Evolutionary conservation across 768 basidiomycete genomes (phyloP).

Genomic region (Lepiota subincarnata): DNA sequence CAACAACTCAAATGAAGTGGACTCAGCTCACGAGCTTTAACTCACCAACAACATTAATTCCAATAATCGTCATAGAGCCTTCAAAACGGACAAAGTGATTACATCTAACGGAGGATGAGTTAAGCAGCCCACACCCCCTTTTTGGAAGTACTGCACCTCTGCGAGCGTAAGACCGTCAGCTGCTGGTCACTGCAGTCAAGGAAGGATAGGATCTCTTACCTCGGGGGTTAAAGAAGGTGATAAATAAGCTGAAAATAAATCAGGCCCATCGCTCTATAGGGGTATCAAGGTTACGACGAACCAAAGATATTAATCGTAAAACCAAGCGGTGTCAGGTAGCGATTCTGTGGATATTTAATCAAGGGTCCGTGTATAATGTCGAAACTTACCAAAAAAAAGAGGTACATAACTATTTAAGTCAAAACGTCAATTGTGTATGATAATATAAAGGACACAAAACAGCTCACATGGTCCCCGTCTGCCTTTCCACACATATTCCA

Average conservation of each 20-base stretch:
- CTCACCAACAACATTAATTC: slow-evolving; percentile 43
- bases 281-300: slow-evolving; percentile 15
- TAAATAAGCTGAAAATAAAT: slow-evolving; percentile 33
- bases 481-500: slow-evolving; percentile 51
- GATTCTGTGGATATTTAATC: slow-evolving; percentile 37
- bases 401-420: slow-evolving; percentile 30
- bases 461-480: slow-evolving; percentile 41
- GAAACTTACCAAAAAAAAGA: slow-evolving; percentile 36
- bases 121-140: background rate
- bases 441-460: background rate
- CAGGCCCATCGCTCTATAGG: background rate
- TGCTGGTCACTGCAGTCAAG: background rate
- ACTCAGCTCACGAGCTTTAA: background rate
- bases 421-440: background rate
- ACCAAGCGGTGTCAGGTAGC: slow-evolving; percentile 61
- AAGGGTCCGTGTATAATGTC: background rate
- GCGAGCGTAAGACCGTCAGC: background rate
- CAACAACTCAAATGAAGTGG: background rate
- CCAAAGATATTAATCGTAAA: slow-evolving; percentile 55
- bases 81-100: slow-evolving; percentile 46
- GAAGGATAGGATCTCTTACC: slow-evolving; percentile 19
- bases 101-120: slow-evolving; percentile 28
- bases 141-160: slow-evolving; percentile 9
- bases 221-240: slow-evolving; percentile 35
- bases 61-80: slow-evolving; percentile 44